phyloP scores from a whole-genome alignment of 2,329 filamentous ascomycete species.

The Thermothelomyces thermophilus region DNA sequence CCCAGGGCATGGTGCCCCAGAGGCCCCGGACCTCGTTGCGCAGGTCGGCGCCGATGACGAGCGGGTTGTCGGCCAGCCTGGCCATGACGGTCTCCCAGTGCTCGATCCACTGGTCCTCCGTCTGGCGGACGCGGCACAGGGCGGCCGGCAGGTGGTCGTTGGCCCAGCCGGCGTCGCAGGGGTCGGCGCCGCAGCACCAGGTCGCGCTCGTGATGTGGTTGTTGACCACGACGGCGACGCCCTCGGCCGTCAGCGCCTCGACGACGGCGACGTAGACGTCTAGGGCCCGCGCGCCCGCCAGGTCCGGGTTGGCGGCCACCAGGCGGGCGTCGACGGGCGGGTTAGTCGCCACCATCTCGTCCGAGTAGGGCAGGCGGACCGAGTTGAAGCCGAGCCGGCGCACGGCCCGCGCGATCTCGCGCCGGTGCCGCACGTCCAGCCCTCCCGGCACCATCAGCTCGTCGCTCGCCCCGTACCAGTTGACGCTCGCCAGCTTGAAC shows the following conservation, averaged over 20 bases:
- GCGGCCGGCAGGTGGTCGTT: slow-evolving; percentile 54
- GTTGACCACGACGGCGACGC: slow-evolving; percentile 60
- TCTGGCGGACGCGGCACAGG: slow-evolving; percentile 55
- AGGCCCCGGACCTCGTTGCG: slow-evolving; percentile 63
- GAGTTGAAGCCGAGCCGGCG: slow-evolving; percentile 61
- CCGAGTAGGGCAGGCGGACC: slow-evolving; percentile 61
- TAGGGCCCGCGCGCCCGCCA: slow-evolving; percentile 49
- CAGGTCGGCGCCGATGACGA: slow-evolving; percentile 60
- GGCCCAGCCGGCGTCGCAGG: slow-evolving; percentile 60
- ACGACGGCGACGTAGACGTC: slow-evolving; percentile 57
- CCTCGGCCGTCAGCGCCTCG: slow-evolving; percentile 52
- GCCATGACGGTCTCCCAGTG: slow-evolving; percentile 61
- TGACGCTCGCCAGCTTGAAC: slow-evolving; percentile 58
- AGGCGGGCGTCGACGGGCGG: slow-evolving; percentile 46
- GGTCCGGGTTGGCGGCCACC: slow-evolving; percentile 53
- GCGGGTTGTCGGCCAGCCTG: slow-evolving; percentile 50
- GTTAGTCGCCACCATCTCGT: slow-evolving; percentile 59
- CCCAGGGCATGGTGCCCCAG: slow-evolving; percentile 64
- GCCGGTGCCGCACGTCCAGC: slow-evolving; percentile 56
- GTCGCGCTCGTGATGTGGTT: slow-evolving; percentile 64
- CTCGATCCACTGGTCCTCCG: slow-evolving; percentile 58
- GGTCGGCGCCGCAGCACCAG: slow-evolving; percentile 64
- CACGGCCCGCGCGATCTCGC: slow-evolving; percentile 54
- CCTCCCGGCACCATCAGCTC: slow-evolving; percentile 59
- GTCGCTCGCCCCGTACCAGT: slow-evolving; percentile 67